Conservation (phyloP, 768 basidiomycete species). For the Trichaptum fuscoviolaceum region DNA sequence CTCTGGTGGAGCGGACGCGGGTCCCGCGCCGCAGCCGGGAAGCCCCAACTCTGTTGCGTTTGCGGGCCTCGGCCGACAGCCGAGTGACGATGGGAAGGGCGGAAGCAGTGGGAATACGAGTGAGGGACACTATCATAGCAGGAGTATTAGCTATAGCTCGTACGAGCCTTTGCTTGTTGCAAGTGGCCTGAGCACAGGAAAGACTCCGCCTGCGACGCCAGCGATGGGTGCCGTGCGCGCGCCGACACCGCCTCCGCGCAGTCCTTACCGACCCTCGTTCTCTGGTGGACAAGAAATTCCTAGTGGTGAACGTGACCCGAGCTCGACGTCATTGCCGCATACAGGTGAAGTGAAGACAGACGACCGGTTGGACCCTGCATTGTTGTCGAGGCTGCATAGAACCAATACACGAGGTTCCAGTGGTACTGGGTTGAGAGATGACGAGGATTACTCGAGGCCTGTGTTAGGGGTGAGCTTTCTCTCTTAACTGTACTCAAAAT, state of each 20-base stretch:
- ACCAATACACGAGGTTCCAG: slow-evolving; percentile 12
- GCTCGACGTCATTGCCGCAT: background rate
- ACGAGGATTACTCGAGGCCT: slow-evolving; percentile 51
- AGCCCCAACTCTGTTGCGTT: slow-evolving; percentile 10
- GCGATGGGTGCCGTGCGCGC: slow-evolving; percentile 12
- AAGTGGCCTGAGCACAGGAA: slow-evolving; percentile 14
- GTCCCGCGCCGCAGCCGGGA: slow-evolving; percentile 9
- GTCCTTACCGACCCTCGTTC: slow-evolving; percentile 24
- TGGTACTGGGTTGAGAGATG: slow-evolving; percentile 31
- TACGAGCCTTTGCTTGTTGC: slow-evolving; percentile 54
- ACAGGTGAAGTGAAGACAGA: slow-evolving; percentile 21
- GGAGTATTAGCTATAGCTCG: slow-evolving; percentile 44
- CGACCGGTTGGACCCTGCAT: slow-evolving; percentile 19
- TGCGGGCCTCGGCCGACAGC: slow-evolving; percentile 10
- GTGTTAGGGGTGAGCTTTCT: slow-evolving; percentile 45
- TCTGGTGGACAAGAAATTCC: background rate
- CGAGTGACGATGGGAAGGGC: slow-evolving; percentile 14
- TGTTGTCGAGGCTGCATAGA: slow-evolving; percentile 12
- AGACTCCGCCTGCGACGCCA: slow-evolving; percentile 18
- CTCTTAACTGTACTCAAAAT: background rate
- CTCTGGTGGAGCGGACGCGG: slow-evolving; percentile 18
- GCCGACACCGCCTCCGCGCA: slow-evolving; percentile 32
- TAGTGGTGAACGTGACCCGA: background rate
- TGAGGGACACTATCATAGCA: slow-evolving; percentile 16
- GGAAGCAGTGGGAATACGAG: slow-evolving; percentile 24